Evolutionary conservation across 768 basidiomycete genomes (phyloP).

Genomic region (Mycena leptocephala): DNA sequence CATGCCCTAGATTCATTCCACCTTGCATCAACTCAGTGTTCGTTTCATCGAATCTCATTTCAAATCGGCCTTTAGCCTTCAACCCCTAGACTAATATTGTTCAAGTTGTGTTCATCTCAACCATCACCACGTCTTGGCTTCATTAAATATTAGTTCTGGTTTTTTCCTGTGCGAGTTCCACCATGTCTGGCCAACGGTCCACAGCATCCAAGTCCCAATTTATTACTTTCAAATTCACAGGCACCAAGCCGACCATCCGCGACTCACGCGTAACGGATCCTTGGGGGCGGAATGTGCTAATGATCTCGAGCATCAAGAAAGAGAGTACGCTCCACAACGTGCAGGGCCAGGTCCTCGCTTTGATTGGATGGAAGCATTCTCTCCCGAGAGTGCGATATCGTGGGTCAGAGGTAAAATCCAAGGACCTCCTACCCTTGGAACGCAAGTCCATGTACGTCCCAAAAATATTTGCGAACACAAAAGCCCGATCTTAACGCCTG

Average conservation of each 20-base stretch:
- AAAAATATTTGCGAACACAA: neutral
- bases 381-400: conserved; percentile 11
- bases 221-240: conserved; percentile 23
- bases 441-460: conserved; percentile 18
- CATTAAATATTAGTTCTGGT: no score
- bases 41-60: neutral
- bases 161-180: neutral
- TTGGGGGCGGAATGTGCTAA: conserved; percentile 22
- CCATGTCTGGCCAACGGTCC: no score
- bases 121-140: neutral
- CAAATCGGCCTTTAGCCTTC: neutral
- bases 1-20: no score
- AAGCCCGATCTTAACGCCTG: no score
- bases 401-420: conserved; percentile 14
- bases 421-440: conserved; percentile 19
- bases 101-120: neutral
- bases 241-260: conserved; percentile 22
- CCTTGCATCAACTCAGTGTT: no score
- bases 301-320: conserved; percentile 24
- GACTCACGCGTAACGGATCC: conserved; percentile 24
- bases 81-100: neutral
- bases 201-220: neutral
- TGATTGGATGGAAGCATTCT: conserved; percentile 24
- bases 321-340: conserved; percentile 23
- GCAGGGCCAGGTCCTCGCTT: conserved; percentile 14